phyloP scores from a whole-genome alignment of 495 filamentous ascomycete genomes.

The Neurospora sp. region DNA sequence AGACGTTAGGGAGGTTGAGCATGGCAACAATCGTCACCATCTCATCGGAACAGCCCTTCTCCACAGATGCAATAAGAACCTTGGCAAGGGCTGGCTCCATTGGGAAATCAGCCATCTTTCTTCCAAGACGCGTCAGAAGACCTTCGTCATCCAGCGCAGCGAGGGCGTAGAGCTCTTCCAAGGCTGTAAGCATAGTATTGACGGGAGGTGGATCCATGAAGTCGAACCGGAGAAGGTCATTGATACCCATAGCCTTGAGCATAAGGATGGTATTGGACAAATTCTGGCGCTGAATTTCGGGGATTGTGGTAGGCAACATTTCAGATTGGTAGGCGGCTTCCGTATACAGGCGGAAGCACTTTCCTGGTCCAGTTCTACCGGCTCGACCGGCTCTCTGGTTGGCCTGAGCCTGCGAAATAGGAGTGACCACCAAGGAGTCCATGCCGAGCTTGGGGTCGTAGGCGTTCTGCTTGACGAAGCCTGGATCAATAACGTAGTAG shows the following conservation, averaged over 20 bases:
- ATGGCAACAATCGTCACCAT: conserved; percentile 91
- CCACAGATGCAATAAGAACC: conserved; percentile 76
- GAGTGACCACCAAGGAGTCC: conserved; percentile 91
- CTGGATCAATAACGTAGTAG: conserved; percentile 94
- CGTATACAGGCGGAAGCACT: conserved; percentile 93
- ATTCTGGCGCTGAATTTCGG: conserved; percentile 95
- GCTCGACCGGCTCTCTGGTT: conserved; percentile 91
- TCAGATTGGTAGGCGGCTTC: conserved; percentile 93
- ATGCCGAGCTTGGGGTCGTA: conserved; percentile 97
- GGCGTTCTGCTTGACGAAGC: conserved; percentile 95
- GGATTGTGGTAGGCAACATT: conserved; percentile 92
- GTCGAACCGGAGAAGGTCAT: conserved; percentile 93
- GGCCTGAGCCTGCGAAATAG: conserved; percentile 92
- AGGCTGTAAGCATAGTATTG: conserved; percentile 92
- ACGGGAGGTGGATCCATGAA: conserved; percentile 97
- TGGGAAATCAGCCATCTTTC: conserved; percentile 98
- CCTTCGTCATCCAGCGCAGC: conserved; percentile 94
- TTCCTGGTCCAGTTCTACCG: conserved; percentile 89
- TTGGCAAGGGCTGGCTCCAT: conserved; percentile 83
- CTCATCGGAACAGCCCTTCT: conserved; percentile 84
- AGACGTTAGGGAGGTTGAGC: conserved; percentile 75
- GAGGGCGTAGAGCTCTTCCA: conserved; percentile 90
- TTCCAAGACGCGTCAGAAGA: conserved; percentile 78
- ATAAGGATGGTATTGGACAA: conserved; percentile 91
- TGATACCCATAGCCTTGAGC: conserved; percentile 99